Percentiles rank a stretch among this genome's conserved stretches.
These are phyloP conservation scores for Pleurotus cornucopiae DNA, from an alignment of 768 basidiomycete genomes.

Conservation along the genomic window DNA sequence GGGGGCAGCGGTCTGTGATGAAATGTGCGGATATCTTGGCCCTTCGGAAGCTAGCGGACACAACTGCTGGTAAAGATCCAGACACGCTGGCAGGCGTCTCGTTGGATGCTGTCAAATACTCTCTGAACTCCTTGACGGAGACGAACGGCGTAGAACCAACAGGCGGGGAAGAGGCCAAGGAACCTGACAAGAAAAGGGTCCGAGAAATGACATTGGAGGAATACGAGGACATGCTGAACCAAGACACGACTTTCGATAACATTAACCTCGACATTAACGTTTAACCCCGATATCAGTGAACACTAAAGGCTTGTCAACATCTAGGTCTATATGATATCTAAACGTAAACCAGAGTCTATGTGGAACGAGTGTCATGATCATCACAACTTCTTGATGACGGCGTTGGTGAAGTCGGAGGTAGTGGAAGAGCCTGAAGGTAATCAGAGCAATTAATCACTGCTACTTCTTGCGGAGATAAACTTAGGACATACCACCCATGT, in stretches of 20 bases:
- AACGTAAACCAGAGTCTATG: not conserved
- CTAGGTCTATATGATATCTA: conserved; percentile 14
- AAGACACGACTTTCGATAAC: conserved; percentile 41
- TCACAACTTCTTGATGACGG: conserved; percentile 79
- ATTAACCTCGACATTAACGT: conserved; percentile 26
- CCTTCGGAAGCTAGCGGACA: conserved; percentile 35
- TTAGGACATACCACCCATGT: conserved; percentile 80
- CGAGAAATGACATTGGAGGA: conserved; percentile 41
- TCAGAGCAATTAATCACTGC: conserved; percentile 8
- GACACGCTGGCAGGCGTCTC: conserved; percentile 10
- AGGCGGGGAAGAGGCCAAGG: conserved; percentile 13
- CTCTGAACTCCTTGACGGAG: conserved; percentile 1
- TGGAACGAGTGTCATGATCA: not conserved
- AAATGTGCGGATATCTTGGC: conserved; percentile 65
- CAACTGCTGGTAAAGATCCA: conserved; percentile 10
- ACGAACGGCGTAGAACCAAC: conserved; percentile 3
- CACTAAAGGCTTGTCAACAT: conserved; percentile 7
- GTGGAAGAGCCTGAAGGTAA: conserved; percentile 65
- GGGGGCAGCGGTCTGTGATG: conserved; percentile 82
- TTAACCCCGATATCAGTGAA: conserved; percentile 14
- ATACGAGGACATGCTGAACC: conserved; percentile 47
- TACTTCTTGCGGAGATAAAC: not conserved
- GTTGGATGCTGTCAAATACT: conserved; percentile 15
- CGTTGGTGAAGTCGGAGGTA: conserved; percentile 93
- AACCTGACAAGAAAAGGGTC: conserved; percentile 36